These are phyloP conservation scores for Fusarium sp. DNA, from an alignment of 2,329 filamentous ascomycete species.

Conservation along the genomic window DNA sequence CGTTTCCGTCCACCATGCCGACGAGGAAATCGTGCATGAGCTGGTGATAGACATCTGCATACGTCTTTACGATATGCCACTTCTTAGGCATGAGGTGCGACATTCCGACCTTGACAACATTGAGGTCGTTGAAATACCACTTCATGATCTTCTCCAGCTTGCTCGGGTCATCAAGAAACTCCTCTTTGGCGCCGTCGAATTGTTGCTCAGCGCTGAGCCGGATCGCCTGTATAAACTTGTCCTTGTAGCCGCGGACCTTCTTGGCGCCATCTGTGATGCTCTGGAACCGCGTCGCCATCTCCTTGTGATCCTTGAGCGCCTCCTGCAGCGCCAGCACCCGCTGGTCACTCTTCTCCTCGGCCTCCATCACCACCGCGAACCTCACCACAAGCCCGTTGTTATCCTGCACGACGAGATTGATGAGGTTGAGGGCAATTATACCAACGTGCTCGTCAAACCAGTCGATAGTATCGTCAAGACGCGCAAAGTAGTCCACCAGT, in stretches of 20 bases:
- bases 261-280: slow-evolving; percentile 95
- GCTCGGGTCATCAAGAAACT: slow-evolving; percentile 87
- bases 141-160: slow-evolving; percentile 89
- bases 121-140: slow-evolving; percentile 99
- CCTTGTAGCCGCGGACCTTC: slow-evolving; percentile 94
- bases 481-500: slow-evolving; percentile 89
- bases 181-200: slow-evolving; percentile 79
- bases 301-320: slow-evolving; percentile 94
- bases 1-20: slow-evolving; percentile 84
- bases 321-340: slow-evolving; percentile 93
- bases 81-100: slow-evolving; percentile 92
- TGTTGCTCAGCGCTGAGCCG: slow-evolving; percentile 80
- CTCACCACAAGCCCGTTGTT: slow-evolving; percentile 93
- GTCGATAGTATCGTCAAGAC: slow-evolving; percentile 88
- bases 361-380: slow-evolving; percentile 91
- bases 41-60: slow-evolving; percentile 90
- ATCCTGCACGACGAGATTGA: slow-evolving; percentile 87
- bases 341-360: slow-evolving; percentile 96
- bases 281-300: slow-evolving; percentile 93
- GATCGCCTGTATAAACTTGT: slow-evolving; percentile 91
- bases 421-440: slow-evolving; percentile 89
- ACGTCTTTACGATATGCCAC: slow-evolving; percentile 95
- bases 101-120: slow-evolving; percentile 95
- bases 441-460: slow-evolving; percentile 98
- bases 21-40: slow-evolving; percentile 97